Evolutionary conservation across 1,284 basidiomycete genomes (phyloP).

Genomic region (Marasmius fiardii): DNA sequence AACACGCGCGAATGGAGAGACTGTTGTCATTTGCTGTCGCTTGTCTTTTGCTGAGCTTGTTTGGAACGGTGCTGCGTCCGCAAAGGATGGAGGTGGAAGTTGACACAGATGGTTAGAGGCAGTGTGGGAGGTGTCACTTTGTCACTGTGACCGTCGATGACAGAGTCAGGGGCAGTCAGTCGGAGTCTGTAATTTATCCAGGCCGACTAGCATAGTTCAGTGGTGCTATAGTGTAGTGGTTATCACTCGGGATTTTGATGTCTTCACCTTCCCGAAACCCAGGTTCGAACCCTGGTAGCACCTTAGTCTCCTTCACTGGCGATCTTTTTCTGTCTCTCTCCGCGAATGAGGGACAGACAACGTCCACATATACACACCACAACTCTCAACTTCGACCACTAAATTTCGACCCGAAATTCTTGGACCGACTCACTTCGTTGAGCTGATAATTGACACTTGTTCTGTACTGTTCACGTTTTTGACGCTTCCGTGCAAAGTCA

Average conservation of each 20-base stretch:
- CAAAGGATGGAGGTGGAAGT: not conserved
- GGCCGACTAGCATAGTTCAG: too few species aligned
- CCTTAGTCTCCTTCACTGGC: not conserved
- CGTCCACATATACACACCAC: too few species aligned
- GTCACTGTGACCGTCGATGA: not conserved
- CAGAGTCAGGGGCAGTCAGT: not conserved
- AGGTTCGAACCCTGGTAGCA: slow-evolving; percentile 6
- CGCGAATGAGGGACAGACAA: too few species aligned
- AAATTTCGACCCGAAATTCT: too few species aligned
- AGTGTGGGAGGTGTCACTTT: not conserved
- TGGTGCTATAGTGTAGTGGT: slow-evolving; percentile 4
- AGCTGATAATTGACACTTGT: too few species aligned
- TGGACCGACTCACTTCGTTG: too few species aligned
- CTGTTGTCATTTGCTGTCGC: slow-evolving; percentile 48
- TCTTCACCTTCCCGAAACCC: not conserved
- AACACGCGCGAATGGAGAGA: slow-evolving; percentile 79
- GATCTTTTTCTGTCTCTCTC: too few species aligned
- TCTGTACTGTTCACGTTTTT: too few species aligned
- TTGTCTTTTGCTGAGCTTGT: slow-evolving; percentile 1
- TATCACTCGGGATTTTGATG: slow-evolving; percentile 4
- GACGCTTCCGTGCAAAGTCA: too few species aligned
- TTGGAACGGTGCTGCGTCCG: not conserved
- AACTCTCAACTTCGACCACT: too few species aligned
- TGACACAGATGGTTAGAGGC: not conserved
- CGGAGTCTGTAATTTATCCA: not conserved